These are phyloP conservation scores for Tricholoma terreum DNA, from an alignment of 768 basidiomycete genomes.

Conservation along the genomic window DNA sequence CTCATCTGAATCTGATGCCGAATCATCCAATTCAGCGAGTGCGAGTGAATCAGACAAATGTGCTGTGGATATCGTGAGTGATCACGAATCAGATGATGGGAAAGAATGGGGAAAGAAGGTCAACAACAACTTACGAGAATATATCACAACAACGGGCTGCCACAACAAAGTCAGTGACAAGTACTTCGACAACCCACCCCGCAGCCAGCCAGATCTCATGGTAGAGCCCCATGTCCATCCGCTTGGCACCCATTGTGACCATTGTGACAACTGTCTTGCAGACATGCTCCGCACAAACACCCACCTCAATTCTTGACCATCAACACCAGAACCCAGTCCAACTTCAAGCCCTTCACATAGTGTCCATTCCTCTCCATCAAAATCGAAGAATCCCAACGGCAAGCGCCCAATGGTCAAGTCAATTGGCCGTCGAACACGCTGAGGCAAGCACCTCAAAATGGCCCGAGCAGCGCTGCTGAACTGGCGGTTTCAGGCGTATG, in stretches of 20 bases:
- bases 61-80: neutral
- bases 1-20: neutral
- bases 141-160: slow-evolving; percentile 22
- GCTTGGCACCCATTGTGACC: neutral
- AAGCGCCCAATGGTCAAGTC: slow-evolving; percentile 16
- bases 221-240: too few relatives aligned
- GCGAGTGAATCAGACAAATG: neutral
- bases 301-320: neutral
- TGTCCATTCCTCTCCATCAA: slow-evolving; percentile 6
- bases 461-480: slow-evolving; percentile 1
- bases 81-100: slow-evolving; percentile 11
- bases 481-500: slow-evolving; percentile 13
- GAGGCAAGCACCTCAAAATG: slow-evolving; percentile 12
- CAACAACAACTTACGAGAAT: too few relatives aligned
- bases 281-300: neutral
- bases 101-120: slow-evolving; percentile 28
- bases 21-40: neutral
- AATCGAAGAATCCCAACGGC: slow-evolving; percentile 17
- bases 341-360: neutral
- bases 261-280: slow-evolving; percentile 1
- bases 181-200: slow-evolving; percentile 26
- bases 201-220: too few relatives aligned
- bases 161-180: slow-evolving; percentile 28
- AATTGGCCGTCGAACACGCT: slow-evolving; percentile 8
- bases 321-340: neutral